A percentile compares a stretch with the other conserved stretches of the same genome.
phyloP scores from a whole-genome alignment of 495 filamentous ascomycete genomes.

The Monascus purpureus region DNA sequence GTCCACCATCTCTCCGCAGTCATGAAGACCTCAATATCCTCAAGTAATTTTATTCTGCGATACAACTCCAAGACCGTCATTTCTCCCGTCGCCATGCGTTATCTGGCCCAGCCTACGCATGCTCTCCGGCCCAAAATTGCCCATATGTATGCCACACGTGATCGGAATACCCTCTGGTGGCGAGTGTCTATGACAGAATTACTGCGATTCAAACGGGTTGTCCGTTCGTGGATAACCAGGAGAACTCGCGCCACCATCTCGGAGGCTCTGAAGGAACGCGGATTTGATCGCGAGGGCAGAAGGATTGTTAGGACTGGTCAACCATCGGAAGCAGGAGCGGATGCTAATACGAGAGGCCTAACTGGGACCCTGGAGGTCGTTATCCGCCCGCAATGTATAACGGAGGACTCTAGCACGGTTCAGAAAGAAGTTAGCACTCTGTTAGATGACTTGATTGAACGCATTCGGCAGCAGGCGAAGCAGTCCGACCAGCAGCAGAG shows the following conservation, averaged over 20 bases:
- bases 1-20: neutral
- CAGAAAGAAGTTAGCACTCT: constrained; percentile 14
- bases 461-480: too few relatives aligned
- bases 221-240: constrained; percentile 37
- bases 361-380: constrained; percentile 17
- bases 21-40: constrained; percentile 1
- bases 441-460: constrained; percentile 3
- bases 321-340: neutral
- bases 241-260: constrained; percentile 39
- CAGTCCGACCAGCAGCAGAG: neutral
- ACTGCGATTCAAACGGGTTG: constrained; percentile 24
- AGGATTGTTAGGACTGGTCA: constrained; percentile 3
- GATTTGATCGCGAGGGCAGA: constrained; percentile 41
- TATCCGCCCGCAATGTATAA: constrained; percentile 4
- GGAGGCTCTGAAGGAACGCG: constrained; percentile 38
- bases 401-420: constrained; percentile 9
- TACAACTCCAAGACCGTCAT: constrained; percentile 11
- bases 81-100: constrained; percentile 19
- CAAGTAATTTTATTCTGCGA: constrained; percentile 10
- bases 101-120: constrained; percentile 11
- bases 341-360: constrained; percentile 3
- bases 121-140: constrained; percentile 25
- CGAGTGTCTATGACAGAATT: constrained; percentile 15
- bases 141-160: constrained; percentile 18
- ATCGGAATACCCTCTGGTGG: constrained; percentile 36